Conservation (phyloP, 1,139 yeast genomes). For the Saccharomyces hybrid region DNA sequence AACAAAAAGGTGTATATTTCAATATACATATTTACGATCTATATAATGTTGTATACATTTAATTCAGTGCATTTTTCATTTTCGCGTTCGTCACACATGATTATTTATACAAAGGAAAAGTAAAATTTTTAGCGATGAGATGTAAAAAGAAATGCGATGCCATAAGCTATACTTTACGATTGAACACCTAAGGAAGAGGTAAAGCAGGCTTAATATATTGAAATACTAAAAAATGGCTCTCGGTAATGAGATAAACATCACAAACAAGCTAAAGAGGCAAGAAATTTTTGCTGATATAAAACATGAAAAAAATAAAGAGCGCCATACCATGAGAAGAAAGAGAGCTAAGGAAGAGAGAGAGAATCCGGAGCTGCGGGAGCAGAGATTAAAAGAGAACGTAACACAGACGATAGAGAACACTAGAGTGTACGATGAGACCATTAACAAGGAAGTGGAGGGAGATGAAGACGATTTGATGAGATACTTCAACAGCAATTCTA, state of each 20-base stretch:
- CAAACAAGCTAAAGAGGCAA: slow-evolving; percentile 74
- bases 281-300: slow-evolving; percentile 66
- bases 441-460: slow-evolving; percentile 55
- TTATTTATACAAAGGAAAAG: not conserved
- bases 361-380: slow-evolving; percentile 73
- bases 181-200: not conserved
- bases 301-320: slow-evolving; percentile 65
- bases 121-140: slow-evolving; percentile 6
- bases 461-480: slow-evolving; percentile 51
- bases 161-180: not conserved
- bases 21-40: not conserved
- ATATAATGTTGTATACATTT: not conserved
- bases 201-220: not conserved
- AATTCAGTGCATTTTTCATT: not conserved
- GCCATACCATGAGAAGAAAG: slow-evolving; percentile 66
- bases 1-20: not conserved
- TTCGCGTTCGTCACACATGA: not conserved
- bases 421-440: slow-evolving; percentile 86
- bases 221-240: slow-evolving; percentile 15
- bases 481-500: slow-evolving; percentile 20
- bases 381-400: slow-evolving; percentile 69
- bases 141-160: not conserved
- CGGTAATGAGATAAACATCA: slow-evolving; percentile 35
- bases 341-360: slow-evolving; percentile 78
- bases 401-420: slow-evolving; percentile 86